Percentiles rank a stretch among this genome's conserved stretches.
phyloP scores from a whole-genome alignment of 2,329 filamentous ascomycete species.

The Sporothrix mexicana region DNA sequence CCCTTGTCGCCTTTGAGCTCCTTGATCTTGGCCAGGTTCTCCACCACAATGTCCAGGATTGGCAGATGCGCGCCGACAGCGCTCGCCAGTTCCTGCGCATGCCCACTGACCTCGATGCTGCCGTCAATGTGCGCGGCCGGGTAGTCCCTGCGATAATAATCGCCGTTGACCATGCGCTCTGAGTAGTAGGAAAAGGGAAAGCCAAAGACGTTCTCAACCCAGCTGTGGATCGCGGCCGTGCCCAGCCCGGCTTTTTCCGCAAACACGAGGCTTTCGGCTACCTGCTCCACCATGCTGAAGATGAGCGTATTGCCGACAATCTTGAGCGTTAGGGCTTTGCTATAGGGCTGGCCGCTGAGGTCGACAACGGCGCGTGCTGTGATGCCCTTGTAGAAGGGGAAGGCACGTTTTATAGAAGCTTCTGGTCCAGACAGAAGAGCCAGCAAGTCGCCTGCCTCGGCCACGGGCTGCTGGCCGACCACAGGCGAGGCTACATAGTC shows the following conservation, averaged over 20 bases:
- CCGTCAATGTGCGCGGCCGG: constrained; percentile 14
- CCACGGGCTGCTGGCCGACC: neutral
- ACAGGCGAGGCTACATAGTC: constrained; percentile 17
- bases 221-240: constrained; percentile 1
- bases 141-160: neutral
- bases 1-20: constrained; percentile 16
- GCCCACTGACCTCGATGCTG: constrained; percentile 16
- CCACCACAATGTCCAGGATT: constrained; percentile 11
- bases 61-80: neutral
- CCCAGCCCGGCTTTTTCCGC: constrained; percentile 1
- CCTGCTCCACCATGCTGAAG: constrained; percentile 12
- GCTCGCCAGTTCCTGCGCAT: neutral
- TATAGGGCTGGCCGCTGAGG: neutral
- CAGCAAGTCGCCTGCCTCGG: neutral
- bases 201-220: neutral
- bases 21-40: constrained; percentile 15
- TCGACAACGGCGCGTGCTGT: neutral
- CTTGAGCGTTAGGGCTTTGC: constrained; percentile 18
- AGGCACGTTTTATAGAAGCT: neutral
- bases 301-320: constrained; percentile 15
- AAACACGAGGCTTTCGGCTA: constrained; percentile 2
- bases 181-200: constrained; percentile 15
- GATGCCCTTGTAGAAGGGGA: neutral
- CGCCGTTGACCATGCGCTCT: constrained; percentile 14
- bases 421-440: constrained; percentile 4